Percentiles rank a stretch among this genome's conserved stretches.
Evolutionary conservation across 2,329 filamentous ascomycete genomes (phyloP).

Genomic region (Bisporella sp.): DNA sequence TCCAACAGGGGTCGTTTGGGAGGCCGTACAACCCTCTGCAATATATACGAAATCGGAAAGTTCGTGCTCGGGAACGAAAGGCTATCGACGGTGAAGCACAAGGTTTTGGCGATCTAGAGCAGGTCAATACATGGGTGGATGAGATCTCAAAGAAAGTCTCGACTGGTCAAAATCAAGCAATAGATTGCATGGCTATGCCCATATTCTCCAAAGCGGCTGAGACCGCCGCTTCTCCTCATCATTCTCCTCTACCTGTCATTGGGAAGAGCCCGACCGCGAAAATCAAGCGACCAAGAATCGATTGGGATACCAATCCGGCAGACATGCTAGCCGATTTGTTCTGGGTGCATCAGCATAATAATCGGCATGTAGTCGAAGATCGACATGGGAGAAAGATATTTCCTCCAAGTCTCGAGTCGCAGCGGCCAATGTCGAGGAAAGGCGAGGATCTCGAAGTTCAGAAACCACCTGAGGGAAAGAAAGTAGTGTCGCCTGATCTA

Average conservation of each 20-base stretch:
- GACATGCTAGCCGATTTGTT: slow-evolving; percentile 85
- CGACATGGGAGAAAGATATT: slow-evolving; percentile 70
- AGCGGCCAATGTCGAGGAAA: slow-evolving; percentile 28
- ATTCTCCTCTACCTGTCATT: slow-evolving; percentile 33
- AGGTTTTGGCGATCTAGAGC: slow-evolving; percentile 68
- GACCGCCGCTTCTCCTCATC: slow-evolving; percentile 20
- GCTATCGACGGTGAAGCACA: slow-evolving; percentile 66
- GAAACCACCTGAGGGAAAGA: slow-evolving; percentile 1
- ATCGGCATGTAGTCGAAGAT: slow-evolving; percentile 78
- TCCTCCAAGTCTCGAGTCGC: slow-evolving; percentile 31
- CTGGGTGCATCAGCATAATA: slow-evolving; percentile 78
- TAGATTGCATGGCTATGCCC: slow-evolving; percentile 35
- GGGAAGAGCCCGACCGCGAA: slow-evolving; percentile 40
- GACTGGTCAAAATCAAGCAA: slow-evolving; percentile 16
- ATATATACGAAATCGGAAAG: slow-evolving; percentile 83
- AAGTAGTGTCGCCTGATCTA: slow-evolving; percentile 13
- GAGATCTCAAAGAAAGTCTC: slow-evolving; percentile 37
- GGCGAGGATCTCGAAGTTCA: slow-evolving; percentile 22
- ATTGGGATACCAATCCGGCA: slow-evolving; percentile 78
- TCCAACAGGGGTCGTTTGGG: slow-evolving; percentile 39
- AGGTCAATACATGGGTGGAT: slow-evolving; percentile 72
- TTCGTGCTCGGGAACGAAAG: slow-evolving; percentile 71
- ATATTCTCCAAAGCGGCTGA: slow-evolving; percentile 27
- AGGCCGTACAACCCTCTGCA: slow-evolving; percentile 87
- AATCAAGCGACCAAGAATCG: slow-evolving; percentile 65